phyloP scores from a whole-genome alignment of 768 basidiomycete species.

The Trametes sanguinea region DNA sequence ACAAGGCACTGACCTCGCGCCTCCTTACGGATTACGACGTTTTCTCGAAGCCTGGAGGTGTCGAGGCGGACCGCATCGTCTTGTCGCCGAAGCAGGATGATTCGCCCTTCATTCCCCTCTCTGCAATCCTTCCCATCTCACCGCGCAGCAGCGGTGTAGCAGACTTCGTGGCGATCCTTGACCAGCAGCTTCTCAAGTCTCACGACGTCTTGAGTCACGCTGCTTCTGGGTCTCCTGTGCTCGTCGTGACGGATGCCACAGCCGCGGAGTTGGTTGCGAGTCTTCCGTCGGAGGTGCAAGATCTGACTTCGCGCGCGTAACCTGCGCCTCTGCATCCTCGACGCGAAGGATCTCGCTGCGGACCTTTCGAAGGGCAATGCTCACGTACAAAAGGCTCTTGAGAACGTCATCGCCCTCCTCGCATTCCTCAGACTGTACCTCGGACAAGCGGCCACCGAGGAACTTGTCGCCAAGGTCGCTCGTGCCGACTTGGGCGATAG shows the following conservation, averaged over 20 bases:
- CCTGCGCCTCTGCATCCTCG: slow-evolving; percentile 59
- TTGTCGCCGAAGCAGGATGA: slow-evolving; percentile 50
- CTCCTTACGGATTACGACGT: slow-evolving; percentile 72
- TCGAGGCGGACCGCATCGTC: slow-evolving; percentile 69
- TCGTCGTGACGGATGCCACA: slow-evolving; percentile 78
- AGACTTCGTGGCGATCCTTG: slow-evolving; percentile 76
- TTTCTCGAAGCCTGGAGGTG: slow-evolving; percentile 71
- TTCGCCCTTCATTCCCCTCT: slow-evolving; percentile 50
- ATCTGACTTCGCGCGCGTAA: slow-evolving; percentile 51
- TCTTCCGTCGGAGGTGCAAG: slow-evolving; percentile 52
- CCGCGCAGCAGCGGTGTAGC: slow-evolving; percentile 46
- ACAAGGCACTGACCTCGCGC: slow-evolving; percentile 54
- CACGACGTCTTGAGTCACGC: slow-evolving; percentile 73
- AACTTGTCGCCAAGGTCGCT: slow-evolving; percentile 53
- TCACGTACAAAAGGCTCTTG: slow-evolving; percentile 34
- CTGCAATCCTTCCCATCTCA: slow-evolving; percentile 59
- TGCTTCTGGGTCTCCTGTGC: slow-evolving; percentile 65
- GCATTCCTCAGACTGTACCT: slow-evolving; percentile 87
- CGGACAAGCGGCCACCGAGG: slow-evolving; percentile 59
- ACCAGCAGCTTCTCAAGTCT: slow-evolving; percentile 74
- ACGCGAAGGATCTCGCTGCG: slow-evolving; percentile 56
- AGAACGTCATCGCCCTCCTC: slow-evolving; percentile 66
- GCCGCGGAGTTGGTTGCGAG: slow-evolving; percentile 71
- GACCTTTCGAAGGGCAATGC: slow-evolving; percentile 40
- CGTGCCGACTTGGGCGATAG: slow-evolving; percentile 45